Conservation (phyloP, 129 eudicot genomes). For the Helianthus tuberosus region DNA sequence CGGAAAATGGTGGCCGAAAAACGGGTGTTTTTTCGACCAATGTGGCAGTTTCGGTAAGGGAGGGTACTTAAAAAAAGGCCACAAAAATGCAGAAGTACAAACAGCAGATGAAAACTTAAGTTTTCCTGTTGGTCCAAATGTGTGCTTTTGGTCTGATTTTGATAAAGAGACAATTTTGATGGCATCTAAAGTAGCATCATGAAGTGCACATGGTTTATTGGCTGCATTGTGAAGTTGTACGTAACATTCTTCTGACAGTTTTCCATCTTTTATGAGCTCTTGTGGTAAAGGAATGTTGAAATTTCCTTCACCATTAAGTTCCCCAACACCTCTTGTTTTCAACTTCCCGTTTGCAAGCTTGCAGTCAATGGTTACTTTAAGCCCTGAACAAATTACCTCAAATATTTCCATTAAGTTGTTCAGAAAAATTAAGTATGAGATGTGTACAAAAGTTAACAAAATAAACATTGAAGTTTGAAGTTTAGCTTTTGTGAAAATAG, state of each 20-base stretch:
- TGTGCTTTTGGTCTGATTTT: constrained; percentile 46
- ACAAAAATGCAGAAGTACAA: constrained; percentile 75
- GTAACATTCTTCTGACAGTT: constrained; percentile 68
- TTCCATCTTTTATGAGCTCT: constrained; percentile 62
- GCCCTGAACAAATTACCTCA: constrained; percentile 48
- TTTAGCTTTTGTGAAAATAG: too few relatives aligned
- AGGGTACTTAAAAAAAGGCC: constrained; percentile 72
- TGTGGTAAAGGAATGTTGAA: constrained; percentile 68
- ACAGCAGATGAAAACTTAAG: constrained; percentile 63
- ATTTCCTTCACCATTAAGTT: constrained; percentile 65
- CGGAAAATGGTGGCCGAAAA: constrained; percentile 43
- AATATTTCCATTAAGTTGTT: background rate
- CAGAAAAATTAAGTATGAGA: background rate
- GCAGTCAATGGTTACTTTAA: constrained; percentile 74
- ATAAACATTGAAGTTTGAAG: too few relatives aligned
- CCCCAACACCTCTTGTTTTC: constrained; percentile 63
- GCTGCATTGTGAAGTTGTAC: constrained; percentile 82
- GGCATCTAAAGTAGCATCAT: constrained; percentile 49
- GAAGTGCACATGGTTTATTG: constrained; percentile 62
- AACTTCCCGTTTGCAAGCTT: constrained; percentile 51
- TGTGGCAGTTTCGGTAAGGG: constrained; percentile 51
- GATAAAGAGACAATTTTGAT: constrained; percentile 48
- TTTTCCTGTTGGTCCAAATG: constrained; percentile 57
- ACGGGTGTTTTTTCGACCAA: constrained; percentile 33
- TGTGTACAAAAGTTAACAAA: background rate